Percentiles rank a stretch among this genome's conserved stretches.
These are phyloP conservation scores for Phialocephala subalpina DNA, from an alignment of 2,329 filamentous ascomycete species.

Conservation along the genomic window DNA sequence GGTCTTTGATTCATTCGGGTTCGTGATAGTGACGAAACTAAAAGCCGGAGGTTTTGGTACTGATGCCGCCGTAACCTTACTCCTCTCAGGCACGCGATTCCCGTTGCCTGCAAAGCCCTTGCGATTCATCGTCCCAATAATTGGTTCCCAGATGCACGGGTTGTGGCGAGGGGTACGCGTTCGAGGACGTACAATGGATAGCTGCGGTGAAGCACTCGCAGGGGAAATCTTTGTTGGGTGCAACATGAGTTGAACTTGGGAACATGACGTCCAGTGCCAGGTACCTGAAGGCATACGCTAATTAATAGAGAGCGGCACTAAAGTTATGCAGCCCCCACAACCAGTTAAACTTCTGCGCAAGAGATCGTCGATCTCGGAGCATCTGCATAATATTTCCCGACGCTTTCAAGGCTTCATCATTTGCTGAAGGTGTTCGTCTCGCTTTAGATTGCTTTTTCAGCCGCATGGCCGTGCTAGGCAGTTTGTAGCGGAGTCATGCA, in stretches of 20 bases:
- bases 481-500: no score
- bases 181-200: neutral
- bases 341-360: neutral
- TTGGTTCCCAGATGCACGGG: neutral
- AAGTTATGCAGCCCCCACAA: neutral
- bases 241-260: neutral
- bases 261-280: neutral
- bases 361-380: neutral
- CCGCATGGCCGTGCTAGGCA: neutral
- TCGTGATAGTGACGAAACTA: conserved; percentile 28
- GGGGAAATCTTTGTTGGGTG: neutral
- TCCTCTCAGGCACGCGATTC: conserved; percentile 9
- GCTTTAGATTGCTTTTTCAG: conserved; percentile 10
- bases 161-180: neutral
- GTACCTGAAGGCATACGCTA: neutral
- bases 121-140: neutral
- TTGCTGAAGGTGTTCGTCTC: neutral
- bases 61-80: neutral
- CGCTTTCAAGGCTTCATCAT: neutral
- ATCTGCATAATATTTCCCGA: conserved; percentile 5
- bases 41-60: conserved; percentile 15
- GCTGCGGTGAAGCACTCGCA: neutral
- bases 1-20: conserved; percentile 24
- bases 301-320: neutral
- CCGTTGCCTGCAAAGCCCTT: neutral